Evolutionary conservation across 306 rosid species (phyloP), one percentile per base, ranked within the genome.

Genomic region (Vicia faba): DNA sequence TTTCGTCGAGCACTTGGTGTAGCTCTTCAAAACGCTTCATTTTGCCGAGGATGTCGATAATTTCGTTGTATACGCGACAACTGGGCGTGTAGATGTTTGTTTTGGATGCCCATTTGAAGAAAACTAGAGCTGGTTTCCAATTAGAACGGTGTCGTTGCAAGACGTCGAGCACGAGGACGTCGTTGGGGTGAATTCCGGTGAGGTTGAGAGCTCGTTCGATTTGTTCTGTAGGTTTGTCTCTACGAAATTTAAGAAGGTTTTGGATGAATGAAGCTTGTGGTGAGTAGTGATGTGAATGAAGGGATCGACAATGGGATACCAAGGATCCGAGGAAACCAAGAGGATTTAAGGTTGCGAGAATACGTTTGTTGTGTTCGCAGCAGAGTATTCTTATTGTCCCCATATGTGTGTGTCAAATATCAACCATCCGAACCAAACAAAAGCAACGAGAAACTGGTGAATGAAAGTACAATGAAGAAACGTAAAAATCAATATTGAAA

Each of bases 1-100:
- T 88, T 88, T 91, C 84, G 4, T 79, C 92, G 63, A 91, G 44
- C 96, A 89, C 73, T 53, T 91, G 81, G 87, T 36, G 39, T 5
- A 77, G 12, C 35, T 82, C 95, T 8, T 80, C 79, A 11, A 88
- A 85, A 15, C 85, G 84, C 28, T 72, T 66, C 73, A 68, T 75
- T 77, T 67, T 88, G 10, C 91, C 95, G 0, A 91, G 91, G 31
- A 82, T 80, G 77, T 82, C 83, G 4, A 88, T 68, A 7, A 85
- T 80, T 74, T 85, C 86, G 28, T 86, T 91, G 77, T 72, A 83
- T n/a, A 78, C 67, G 8, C 28, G 69, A 13, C 86, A 80, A 64
- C 74, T 77, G 33, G 88, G 89, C 2, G 43, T 2, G 13, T 71
- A 82, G 1, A 64, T 61, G 57, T 28, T 51, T 44, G 76, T 14